These are phyloP conservation scores for Cephaloascus fragrans DNA, from an alignment of 805 yeast genomes.

Conservation along the genomic window DNA sequence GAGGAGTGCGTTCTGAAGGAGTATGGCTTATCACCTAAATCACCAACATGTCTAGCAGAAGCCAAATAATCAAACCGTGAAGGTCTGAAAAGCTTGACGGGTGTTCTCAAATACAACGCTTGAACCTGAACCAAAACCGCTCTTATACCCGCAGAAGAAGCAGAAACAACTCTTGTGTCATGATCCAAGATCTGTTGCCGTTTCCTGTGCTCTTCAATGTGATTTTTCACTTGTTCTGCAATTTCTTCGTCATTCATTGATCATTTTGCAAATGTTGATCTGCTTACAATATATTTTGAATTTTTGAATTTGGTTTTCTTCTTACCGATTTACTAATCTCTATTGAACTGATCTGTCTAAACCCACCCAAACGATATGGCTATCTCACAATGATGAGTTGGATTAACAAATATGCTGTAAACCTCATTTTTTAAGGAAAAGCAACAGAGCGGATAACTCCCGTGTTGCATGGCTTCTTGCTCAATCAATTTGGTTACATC, in stretches of 20 bases:
- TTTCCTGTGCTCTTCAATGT: background rate
- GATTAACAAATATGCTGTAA: too few species aligned
- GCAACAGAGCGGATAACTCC: too few species aligned
- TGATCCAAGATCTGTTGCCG: conserved; percentile 23
- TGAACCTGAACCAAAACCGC: conserved; percentile 76
- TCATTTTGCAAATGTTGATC: too few species aligned
- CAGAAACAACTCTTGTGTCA: conserved; percentile 53
- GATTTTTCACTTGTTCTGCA: background rate
- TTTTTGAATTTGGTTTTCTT: too few species aligned
- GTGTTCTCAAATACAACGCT: conserved; percentile 69
- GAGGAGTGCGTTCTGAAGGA: conserved; percentile 65
- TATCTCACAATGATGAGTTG: too few species aligned
- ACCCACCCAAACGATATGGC: too few species aligned
- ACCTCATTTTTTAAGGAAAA: too few species aligned
- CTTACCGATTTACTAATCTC: too few species aligned
- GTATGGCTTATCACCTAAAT: conserved; percentile 37
- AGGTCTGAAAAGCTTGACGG: conserved; percentile 81
- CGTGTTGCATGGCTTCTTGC: too few species aligned
- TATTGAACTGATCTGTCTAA: too few species aligned
- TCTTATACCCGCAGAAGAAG: conserved; percentile 77
- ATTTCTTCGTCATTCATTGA: background rate
- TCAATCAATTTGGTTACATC: too few species aligned
- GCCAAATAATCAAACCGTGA: conserved; percentile 82
- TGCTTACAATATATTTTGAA: too few species aligned
- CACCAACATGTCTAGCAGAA: conserved; percentile 45